Percentiles rank a stretch among this genome's conserved stretches.
phyloP scores from a whole-genome alignment of 495 filamentous ascomycete species.

The Penicillium paradoxum region DNA sequence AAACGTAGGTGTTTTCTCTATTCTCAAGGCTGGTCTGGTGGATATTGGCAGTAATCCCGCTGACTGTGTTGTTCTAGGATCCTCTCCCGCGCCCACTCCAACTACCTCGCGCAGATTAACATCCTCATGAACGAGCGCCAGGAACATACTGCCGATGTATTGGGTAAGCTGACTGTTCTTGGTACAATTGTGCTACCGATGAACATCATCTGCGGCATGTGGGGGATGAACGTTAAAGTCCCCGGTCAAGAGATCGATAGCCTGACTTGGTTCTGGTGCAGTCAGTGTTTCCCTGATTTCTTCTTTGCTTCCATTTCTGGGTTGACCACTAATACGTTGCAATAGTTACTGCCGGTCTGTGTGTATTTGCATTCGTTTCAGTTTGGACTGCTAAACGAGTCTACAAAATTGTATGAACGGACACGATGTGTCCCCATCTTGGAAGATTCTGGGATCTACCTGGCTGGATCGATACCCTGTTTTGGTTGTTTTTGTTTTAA shows the following conservation, averaged over 20 bases:
- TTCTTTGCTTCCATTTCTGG: neutral
- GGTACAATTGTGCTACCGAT: conserved; percentile 96
- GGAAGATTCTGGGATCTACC: neutral
- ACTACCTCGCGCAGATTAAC: conserved; percentile 92
- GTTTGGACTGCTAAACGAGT: conserved; percentile 79
- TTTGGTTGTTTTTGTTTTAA: neutral
- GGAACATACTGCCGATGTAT: conserved; percentile 89
- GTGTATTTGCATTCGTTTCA: conserved; percentile 72
- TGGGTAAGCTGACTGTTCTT: conserved; percentile 91
- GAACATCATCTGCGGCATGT: conserved; percentile 97
- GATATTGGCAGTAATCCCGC: neutral
- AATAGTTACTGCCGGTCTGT: conserved; percentile 64
- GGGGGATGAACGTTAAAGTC: conserved; percentile 98
- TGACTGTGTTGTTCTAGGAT: conserved; percentile 52
- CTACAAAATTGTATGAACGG: conserved; percentile 56
- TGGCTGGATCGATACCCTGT: neutral
- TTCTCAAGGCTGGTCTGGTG: neutral
- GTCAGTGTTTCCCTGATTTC: conserved; percentile 31
- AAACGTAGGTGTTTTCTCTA: conserved; percentile 60
- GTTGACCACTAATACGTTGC: conserved; percentile 8
- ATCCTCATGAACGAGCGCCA: conserved; percentile 97
- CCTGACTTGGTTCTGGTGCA: conserved; percentile 60
- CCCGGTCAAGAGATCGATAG: conserved; percentile 74
- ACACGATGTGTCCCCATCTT: neutral
- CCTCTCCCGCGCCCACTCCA: conserved; percentile 85